Percentiles rank a stretch among this genome's conserved stretches.
These are phyloP conservation scores for Metschnikowia dekortorum DNA, from an alignment of 805 yeast species.

Conservation along the genomic window DNA sequence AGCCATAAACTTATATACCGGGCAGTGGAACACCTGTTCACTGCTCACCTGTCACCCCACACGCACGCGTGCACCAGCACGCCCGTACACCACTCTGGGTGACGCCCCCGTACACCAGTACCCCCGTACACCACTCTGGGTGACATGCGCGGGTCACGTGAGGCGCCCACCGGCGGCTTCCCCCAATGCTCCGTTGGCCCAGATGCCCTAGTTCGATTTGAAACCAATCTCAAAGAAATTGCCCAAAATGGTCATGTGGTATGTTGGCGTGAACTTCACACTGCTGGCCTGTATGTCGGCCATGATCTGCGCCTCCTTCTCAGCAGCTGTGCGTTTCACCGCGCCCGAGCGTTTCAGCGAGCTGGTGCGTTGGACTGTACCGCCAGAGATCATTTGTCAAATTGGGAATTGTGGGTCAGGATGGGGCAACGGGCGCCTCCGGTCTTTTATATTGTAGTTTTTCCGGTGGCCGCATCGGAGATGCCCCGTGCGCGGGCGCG, in stretches of 20 bases:
- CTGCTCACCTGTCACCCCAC: too few species aligned
- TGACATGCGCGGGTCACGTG: too few species aligned
- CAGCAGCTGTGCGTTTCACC: constrained; percentile 27
- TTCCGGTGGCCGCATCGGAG: constrained; percentile 1
- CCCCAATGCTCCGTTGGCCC: too few species aligned
- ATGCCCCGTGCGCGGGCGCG: neutral
- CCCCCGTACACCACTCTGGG: too few species aligned
- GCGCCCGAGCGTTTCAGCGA: too few species aligned
- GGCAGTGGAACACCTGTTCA: too few species aligned
- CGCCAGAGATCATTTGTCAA: constrained; percentile 5
- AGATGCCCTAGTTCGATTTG: constrained; percentile 8
- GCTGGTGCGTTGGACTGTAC: constrained; percentile 10
- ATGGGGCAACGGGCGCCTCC: neutral
- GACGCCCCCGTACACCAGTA: too few species aligned
- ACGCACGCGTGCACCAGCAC: too few species aligned
- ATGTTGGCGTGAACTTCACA: constrained; percentile 35
- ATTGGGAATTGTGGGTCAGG: neutral
- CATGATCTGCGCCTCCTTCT: constrained; percentile 45
- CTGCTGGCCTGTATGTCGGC: constrained; percentile 34
- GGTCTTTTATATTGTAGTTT: neutral
- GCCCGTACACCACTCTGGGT: too few species aligned
- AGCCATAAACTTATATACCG: too few species aligned
- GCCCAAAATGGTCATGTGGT: constrained; percentile 40
- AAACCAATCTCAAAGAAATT: constrained; percentile 31
- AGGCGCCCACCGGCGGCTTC: too few species aligned